Conservation (phyloP, 352 stramenopile genomes). For the Elongisporangium prolatum region DNA sequence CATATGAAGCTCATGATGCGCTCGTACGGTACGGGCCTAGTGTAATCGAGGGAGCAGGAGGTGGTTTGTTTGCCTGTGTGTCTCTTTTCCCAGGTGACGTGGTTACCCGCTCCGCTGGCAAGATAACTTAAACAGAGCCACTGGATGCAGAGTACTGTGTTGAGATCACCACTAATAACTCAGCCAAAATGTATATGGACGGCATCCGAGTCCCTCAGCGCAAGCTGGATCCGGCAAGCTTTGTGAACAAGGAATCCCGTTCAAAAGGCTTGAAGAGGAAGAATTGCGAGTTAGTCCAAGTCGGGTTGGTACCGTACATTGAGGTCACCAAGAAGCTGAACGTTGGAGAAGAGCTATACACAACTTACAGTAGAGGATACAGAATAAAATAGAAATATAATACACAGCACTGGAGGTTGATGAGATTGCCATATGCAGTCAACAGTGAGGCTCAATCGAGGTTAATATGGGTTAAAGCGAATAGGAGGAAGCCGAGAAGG, state of each 20-base stretch:
- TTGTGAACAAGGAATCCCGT: conserved; percentile 1
- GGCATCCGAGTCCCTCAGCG: background rate
- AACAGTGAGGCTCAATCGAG: too few species aligned
- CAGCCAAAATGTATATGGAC: background rate
- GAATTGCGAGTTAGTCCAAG: background rate
- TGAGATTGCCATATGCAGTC: too few species aligned
- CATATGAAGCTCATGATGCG: too few species aligned
- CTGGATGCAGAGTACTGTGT: background rate
- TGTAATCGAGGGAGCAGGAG: background rate
- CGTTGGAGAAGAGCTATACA: conserved; percentile 3
- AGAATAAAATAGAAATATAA: background rate
- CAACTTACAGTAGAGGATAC: background rate
- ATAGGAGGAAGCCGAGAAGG: too few species aligned
- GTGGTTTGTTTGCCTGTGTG: background rate
- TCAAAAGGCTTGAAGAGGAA: background rate
- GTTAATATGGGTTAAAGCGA: too few species aligned
- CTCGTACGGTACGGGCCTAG: too few species aligned
- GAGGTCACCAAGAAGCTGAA: conserved; percentile 3
- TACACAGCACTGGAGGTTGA: too few species aligned
- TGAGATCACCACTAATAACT: too few species aligned
- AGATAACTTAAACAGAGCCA: background rate
- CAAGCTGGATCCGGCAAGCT: background rate
- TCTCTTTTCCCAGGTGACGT: background rate
- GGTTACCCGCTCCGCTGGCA: background rate
- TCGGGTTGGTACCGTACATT: background rate